A percentile compares a stretch with the other conserved stretches of the same genome.
phyloP scores from a whole-genome alignment of 768 basidiomycete genomes.

The Porpolomopsis calyptriformis region DNA sequence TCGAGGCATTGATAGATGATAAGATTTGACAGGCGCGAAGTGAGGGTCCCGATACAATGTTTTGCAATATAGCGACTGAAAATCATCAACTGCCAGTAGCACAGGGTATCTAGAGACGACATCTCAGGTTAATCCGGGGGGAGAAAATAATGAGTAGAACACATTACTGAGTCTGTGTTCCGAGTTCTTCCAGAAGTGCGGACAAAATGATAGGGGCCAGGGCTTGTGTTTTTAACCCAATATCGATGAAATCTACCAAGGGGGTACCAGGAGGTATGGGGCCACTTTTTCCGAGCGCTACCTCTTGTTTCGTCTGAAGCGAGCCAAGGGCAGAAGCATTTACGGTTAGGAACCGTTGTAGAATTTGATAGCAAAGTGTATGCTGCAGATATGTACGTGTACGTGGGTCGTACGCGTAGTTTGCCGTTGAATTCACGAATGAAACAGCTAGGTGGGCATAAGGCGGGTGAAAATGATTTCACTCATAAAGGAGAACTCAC shows the following conservation, averaged over 20 bases:
- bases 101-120: slow-evolving; percentile 50
- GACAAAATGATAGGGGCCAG: slow-evolving; percentile 47
- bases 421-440: slow-evolving; percentile 65
- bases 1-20: slow-evolving; percentile 71
- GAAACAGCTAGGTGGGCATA: slow-evolving; percentile 19
- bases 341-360: slow-evolving; percentile 50
- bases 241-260: slow-evolving; percentile 44
- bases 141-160: background rate
- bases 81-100: slow-evolving; percentile 77
- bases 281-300: slow-evolving; percentile 37
- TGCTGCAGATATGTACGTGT: slow-evolving; percentile 74
- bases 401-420: slow-evolving; percentile 63
- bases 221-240: slow-evolving; percentile 44
- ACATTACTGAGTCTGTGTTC: slow-evolving; percentile 52
- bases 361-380: slow-evolving; percentile 46
- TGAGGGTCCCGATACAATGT: slow-evolving; percentile 67
- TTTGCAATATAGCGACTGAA: slow-evolving; percentile 67
- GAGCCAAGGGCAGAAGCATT: slow-evolving; percentile 38
- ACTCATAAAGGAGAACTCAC: slow-evolving; percentile 26
- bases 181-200: slow-evolving; percentile 50
- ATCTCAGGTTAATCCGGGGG: background rate
- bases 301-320: slow-evolving; percentile 31
- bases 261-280: slow-evolving; percentile 37
- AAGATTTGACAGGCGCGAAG: slow-evolving; percentile 56
- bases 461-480: background rate